Evolutionary conservation across 2,329 filamentous ascomycete species (phyloP), one percentile per base, ranked within the genome.

Genomic region (Seiridium unicorne): DNA sequence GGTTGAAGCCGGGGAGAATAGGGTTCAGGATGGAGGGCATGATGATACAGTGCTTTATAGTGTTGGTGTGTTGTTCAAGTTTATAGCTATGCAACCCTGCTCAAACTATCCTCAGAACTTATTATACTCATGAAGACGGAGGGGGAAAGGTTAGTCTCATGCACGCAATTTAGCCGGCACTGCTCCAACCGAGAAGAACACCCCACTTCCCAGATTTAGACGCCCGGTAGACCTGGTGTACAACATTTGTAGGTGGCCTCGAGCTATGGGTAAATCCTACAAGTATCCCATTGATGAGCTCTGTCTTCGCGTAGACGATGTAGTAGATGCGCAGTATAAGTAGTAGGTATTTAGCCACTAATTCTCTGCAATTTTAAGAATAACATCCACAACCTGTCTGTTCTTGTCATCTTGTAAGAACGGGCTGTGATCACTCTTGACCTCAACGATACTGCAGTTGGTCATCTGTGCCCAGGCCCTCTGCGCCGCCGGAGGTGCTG

Each of bases 1-100:
- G 73, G 67, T 85, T 82, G 72, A 84, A 85, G 38, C 82, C 82
- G 13, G 82, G 82, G 31, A 85, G 77, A 65, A 85, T 84, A 8
- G 82, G 82, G 62, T 85, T 86, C 60, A 76, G 76, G 44, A 83
- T 69, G 9, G 72, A 72, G 46, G 77, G 80, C 82, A 81, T 84
- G 38, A 26, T 61, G 48, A 34, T 1, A 6, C 5, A 13, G 32
- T 32, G 6, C 7, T 32, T 26, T 26, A 42, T 63, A 3, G 5
- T 49, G 18, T 9, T 13, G 7, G n/a, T 49, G 18, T 26, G 18
- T 49, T 32, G 9, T 3, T 49, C 26, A 26, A 13, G 32, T 8
- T 32, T 49, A 49, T 49, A 49, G 47, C 35, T 26, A 26, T 26
- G 18, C 18, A 26, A 26, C 18, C 18, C 18, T 26, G 32, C 11